These are phyloP conservation scores for Microbotryomycetes sp. DNA, from an alignment of 1,284 basidiomycete genomes.

Conservation along the genomic window DNA sequence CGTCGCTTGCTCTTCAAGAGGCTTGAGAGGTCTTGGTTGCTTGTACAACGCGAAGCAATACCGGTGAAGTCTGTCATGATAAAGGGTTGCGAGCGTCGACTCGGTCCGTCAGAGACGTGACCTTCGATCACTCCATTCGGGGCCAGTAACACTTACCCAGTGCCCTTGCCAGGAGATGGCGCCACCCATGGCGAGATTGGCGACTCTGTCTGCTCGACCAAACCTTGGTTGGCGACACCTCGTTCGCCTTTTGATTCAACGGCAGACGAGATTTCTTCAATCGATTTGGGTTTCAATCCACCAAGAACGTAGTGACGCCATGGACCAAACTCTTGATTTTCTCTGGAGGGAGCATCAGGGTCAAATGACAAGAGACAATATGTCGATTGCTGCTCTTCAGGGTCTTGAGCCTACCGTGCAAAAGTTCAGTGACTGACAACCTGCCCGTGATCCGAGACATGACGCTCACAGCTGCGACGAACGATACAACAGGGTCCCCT, in stretches of 20 bases:
- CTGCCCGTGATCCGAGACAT: neutral
- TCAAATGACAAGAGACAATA: conserved; percentile 64
- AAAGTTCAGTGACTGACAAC: neutral
- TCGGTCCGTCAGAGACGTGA: no score
- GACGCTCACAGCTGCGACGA: conserved; percentile 40
- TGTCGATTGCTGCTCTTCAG: conserved; percentile 42
- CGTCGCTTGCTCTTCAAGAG: conserved; percentile 46
- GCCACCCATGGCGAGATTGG: conserved; percentile 55
- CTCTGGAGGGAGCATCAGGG: conserved; percentile 58
- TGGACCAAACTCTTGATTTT: conserved; percentile 52
- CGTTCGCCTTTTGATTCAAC: neutral
- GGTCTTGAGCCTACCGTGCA: conserved; percentile 2
- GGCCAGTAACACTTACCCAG: conserved; percentile 41
- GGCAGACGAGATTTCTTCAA: neutral
- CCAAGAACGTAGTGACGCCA: conserved; percentile 63
- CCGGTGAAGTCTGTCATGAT: conserved; percentile 20
- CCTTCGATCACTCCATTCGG: conserved; percentile 57
- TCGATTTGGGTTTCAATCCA: conserved; percentile 16
- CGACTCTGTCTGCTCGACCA: conserved; percentile 44
- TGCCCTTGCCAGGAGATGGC: conserved; percentile 54
- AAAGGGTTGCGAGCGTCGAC: no score
- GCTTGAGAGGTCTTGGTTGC: conserved; percentile 48
- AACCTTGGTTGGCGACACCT: conserved; percentile 56
- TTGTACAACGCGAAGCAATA: conserved; percentile 36
- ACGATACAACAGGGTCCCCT: conserved; percentile 52